Base-by-base conservation (phyloP, 1,284 basidiomycete species). In the Sanghuangporus weigelae region DNA sequence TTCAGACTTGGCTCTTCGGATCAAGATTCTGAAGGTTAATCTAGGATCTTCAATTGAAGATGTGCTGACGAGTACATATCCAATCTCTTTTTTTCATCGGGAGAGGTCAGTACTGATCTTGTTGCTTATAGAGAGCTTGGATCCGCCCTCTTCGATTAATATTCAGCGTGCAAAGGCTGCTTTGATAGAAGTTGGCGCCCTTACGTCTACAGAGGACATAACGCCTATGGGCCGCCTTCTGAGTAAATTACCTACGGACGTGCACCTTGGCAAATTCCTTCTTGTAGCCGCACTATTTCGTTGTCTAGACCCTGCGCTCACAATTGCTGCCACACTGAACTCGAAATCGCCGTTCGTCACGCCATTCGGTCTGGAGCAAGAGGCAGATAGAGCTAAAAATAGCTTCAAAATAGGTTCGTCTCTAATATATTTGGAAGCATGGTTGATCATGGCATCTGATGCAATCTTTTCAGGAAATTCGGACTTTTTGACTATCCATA, bases 11-110 rank as follows among this genome's bases (percentile, higher is more conserved):
- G 94, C 95, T 0, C 80, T 99, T 56, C 89, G 95, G 57, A 98
- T 96, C 77, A 99, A 99, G 78, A 96, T 98, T 66, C 92, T 99
- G 85, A 95, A 93, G 71, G 81, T 97, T 51, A 90, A 92, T 68
- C 77, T 98, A 50, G 96, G 96, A 12, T 77, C 80, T 7, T 89
- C 91, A 0, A 95, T 99, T 63, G 95, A 97, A 73, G 93, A 97
- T 65, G 94, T 95, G 0, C 81, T 99, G 0, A 85, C 88, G 40
- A 84, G 84, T 66, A 96, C 96, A 1, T 77, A 99, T 19, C 36
- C 35, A 23, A 12, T 31, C 6, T 35, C 35, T 11, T 42, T 6
- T 23, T 16, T 39, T 60, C 6, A 23, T 12, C 23, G n/a, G 21
- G 7, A 16, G n/a, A n/a, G 11, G 7, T 26, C 12, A 53, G n/a